Base-by-base conservation (phyloP, 1,284 basidiomycete species). In the Tetrapyrgos nigripes region DNA sequence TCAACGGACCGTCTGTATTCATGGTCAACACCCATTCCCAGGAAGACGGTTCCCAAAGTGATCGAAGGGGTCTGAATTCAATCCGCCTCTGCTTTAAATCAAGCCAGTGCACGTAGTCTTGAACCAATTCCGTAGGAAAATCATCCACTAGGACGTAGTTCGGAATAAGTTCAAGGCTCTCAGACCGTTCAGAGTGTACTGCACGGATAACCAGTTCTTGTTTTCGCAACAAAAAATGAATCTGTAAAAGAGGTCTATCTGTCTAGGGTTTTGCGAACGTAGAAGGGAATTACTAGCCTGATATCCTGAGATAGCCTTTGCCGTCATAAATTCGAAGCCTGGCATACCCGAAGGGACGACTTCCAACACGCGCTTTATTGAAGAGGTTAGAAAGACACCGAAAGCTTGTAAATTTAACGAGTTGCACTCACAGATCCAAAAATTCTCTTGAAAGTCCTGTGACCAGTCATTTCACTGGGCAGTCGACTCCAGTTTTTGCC, bases 401-500 rank as follows among this genome's bases (percentile, higher is more conserved):
- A 11, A n/a, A 40, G 17, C 19, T 17, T 4, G 17, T 40, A 27
- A 35, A 33, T 23, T 13, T 35, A 29, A 29, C 19, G 21, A 23
- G 44, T 28, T 5, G 35, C 13, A 56, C 66, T 57, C 44, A 73
- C 73, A 23, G 66, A n/a, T 4, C 64, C 65, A 35, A 74, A 71
- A 26, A 74, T 40, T 8, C 64, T 62, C 2, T 31, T 26, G 52
- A 72, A 76, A 0, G 53, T 59, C 1, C 64, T 48, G 57, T 73
- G 64, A 1, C 50, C 28, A 2, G 64, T 48, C 28, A 74, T 68
- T 6, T 53, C 49, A 13, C 29, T 50, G 0, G 74, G 75, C 19
- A 76, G 62, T 14, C 66, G 64, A 28, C 69, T 66, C 21, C 73
- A 49, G 5, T 68, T 64, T 31, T 64, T 67, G 1, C 75, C 75